Base-by-base conservation (phyloP, 176 grass and related monocot genomes). In the Panicum miliaceum region DNA sequence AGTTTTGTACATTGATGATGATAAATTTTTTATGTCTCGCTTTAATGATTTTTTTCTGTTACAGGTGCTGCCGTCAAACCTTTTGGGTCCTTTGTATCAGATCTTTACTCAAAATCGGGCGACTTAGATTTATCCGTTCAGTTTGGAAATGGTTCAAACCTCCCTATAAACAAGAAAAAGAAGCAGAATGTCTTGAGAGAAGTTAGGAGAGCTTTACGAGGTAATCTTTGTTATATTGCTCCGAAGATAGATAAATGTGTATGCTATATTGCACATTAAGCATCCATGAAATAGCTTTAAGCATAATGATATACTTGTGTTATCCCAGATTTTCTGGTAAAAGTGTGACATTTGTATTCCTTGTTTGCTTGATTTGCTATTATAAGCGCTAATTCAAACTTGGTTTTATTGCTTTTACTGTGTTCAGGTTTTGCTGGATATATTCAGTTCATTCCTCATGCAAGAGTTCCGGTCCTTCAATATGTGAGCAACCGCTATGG, bases 1-100 rank as follows among this genome's bases (percentile, higher is more conserved):
- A n/a, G 58, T 61, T 46, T 47, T 20, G 6, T 53, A 78, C 56
- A 3, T 23, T 81, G 34, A 25, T 82, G 14, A 72, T 58, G 18
- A 32, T 73, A 25, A 38, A 42, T 11, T 82, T 79, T 71, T 37
- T 46, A 63, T 75, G 73, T 29, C 62, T 36, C 26, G 4, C 62
- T 35, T 88, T 76, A 76, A 65, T 47, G 71, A 61, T 65, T 77
- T 63, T 69, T 86, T 74, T 51, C 81, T 48, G 69, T 64, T 75
- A 79, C 82, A 98, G 96, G 83, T 83, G 83, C 80, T 82, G 71
- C 68, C 67, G 88, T 95, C 26, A 81, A 75, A 84, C 91, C 96
- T 42, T 98, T 98, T 90, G 96, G 96, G 85, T 98, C 96, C 58
- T 98, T 93, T 90, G 81, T 92, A 83, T 95, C 96, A 34, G 86